These are phyloP conservation scores for Colletotrichum destructivum DNA, from an alignment of 2,329 filamentous ascomycete species.

Conservation along the genomic window DNA sequence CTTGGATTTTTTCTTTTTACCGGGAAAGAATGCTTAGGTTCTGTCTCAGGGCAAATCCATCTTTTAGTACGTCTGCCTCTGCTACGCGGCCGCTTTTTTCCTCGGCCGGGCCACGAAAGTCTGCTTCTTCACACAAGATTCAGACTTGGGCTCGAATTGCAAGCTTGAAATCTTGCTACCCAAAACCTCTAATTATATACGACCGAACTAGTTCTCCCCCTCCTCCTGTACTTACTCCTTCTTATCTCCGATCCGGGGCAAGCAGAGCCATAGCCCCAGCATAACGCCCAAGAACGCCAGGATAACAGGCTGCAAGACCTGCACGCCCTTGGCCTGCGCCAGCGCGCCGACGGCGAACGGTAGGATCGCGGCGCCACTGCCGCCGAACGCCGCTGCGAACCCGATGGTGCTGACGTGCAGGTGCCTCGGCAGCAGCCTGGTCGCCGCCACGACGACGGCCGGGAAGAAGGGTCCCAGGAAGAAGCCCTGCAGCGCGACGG, in stretches of 20 bases:
- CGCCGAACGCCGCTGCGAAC: conserved; percentile 83
- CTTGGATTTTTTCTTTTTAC: too few relatives aligned
- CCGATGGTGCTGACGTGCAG: conserved; percentile 85
- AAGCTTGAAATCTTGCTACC: not conserved
- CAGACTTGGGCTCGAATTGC: too few relatives aligned
- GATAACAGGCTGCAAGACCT: conserved; percentile 70
- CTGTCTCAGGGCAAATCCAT: too few relatives aligned
- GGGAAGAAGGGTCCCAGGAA: conserved; percentile 86
- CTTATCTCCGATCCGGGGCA: conserved; percentile 60
- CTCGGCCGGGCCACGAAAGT: too few relatives aligned
- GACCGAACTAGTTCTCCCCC: not conserved
- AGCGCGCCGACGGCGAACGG: conserved; percentile 78
- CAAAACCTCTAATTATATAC: not conserved
- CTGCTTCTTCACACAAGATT: too few relatives aligned
- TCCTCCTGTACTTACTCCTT: conserved; percentile 49
- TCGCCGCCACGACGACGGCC: conserved; percentile 78
- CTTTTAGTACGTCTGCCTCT: too few relatives aligned
- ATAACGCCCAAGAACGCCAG: conserved; percentile 64
- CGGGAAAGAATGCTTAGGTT: too few relatives aligned
- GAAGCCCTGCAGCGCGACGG: conserved; percentile 81
- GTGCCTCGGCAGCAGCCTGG: conserved; percentile 77
- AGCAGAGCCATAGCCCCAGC: conserved; percentile 61
- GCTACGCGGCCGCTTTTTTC: too few relatives aligned
- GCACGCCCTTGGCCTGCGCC: conserved; percentile 70
- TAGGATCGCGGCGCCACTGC: conserved; percentile 78